Conservation (phyloP, 1,284 basidiomycete species). For the Golubevia sp. region DNA sequence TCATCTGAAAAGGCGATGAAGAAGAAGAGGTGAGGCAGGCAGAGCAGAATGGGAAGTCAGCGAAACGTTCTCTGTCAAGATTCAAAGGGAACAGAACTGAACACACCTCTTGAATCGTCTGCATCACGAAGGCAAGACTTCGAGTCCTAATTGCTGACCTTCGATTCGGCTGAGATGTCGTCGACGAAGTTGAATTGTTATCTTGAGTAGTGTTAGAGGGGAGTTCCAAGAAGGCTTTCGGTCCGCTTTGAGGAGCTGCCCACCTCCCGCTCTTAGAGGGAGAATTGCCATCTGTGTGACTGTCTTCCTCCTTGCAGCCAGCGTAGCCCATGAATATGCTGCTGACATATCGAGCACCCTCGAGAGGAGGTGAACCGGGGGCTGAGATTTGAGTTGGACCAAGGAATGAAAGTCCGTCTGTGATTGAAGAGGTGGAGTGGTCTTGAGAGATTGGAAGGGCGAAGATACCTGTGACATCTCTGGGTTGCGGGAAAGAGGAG, state of each 20-base stretch:
- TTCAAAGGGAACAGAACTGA: neutral
- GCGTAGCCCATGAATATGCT: slow-evolving; percentile 18
- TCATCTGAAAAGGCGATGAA: slow-evolving; percentile 2
- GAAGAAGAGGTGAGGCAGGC: too few relatives aligned
- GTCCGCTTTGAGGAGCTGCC: slow-evolving; percentile 9
- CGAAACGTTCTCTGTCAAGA: too few relatives aligned
- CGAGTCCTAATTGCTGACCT: neutral
- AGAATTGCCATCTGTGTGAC: neutral
- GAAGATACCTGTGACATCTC: slow-evolving; percentile 16
- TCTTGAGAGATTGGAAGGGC: slow-evolving; percentile 12
- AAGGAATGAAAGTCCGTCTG: slow-evolving; percentile 13
- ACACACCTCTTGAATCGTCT: slow-evolving; percentile 7
- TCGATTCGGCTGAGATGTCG: too few relatives aligned
- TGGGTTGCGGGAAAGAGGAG: too few relatives aligned
- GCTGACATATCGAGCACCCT: slow-evolving; percentile 12
- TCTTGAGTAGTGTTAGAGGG: too few relatives aligned
- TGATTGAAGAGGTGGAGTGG: neutral
- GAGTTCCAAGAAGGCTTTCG: slow-evolving; percentile 12
- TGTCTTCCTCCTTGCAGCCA: neutral
- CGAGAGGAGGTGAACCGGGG: slow-evolving; percentile 12
- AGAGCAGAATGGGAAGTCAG: too few relatives aligned
- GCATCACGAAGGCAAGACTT: slow-evolving; percentile 2
- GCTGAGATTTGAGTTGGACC: slow-evolving; percentile 10
- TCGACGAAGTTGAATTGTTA: too few relatives aligned
- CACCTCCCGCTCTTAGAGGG: neutral